Evolutionary conservation across 2,329 filamentous ascomycete species (phyloP), one percentile per base, ranked within the genome.

Genomic region (Aspergillus pseudoviridinutans): DNA sequence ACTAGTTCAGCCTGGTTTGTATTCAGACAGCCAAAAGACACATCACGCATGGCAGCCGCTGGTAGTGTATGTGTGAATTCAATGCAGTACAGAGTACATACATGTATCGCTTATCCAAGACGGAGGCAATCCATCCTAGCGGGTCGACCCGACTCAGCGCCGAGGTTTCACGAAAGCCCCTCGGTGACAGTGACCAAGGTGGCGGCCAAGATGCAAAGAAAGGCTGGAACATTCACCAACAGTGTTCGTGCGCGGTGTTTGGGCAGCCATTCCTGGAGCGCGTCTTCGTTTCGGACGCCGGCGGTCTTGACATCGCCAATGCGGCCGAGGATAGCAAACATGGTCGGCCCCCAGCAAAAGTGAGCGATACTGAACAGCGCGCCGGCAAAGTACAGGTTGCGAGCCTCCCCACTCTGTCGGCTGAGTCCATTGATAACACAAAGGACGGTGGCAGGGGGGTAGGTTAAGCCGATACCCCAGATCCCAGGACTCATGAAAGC

Each of bases 281-380:
- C 54, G 28, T 29, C 28, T 8, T 29, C 28, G 9, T 29, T 29
- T 12, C 10, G 9, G 3, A 12, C 28, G 4, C 28, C 10, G 28
- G 28, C 28, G 1, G 28, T 29, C 28, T 12, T 29, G 10, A 12
- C 28, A 29, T 29, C 38, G 17, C 35, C 54, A 56, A 56, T 56
- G 49, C 54, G 54, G 32, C 54, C 1, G 7, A 56, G 49, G 28
- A 56, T 51, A 49, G 54, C 49, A 38, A 56, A 56, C 54, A 56
- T 56, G 49, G 54, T 41, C 41, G 49, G 54, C 38, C 54, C 54
- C 54, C 54, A 56, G 54, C 54, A 56, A 38, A 56, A 56, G 35
- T 56, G 49, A 51, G 54, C 49, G 35, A 56, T 52, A 20, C 54
- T 56, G 10, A 56, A 47, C 35, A 56, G 27, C 10, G 54, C 54